Base-by-base conservation (phyloP, 2,329 filamentous ascomycete species). In the Neonectria punicea region DNA sequence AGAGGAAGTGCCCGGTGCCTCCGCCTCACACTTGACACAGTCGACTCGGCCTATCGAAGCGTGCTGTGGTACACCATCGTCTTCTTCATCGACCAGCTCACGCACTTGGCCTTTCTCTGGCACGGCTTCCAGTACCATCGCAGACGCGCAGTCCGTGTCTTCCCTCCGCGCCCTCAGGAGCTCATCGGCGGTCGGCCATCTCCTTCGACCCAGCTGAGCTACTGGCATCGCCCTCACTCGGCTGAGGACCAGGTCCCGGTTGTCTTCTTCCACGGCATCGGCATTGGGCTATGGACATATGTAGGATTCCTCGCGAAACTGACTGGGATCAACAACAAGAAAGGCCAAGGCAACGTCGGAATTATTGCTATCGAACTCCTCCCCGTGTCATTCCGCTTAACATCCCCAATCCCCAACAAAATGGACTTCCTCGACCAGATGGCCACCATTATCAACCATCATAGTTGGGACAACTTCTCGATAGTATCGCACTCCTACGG, bases 251-350 rank as follows among this genome's bases (percentile, higher is more conserved):
- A 83, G 56, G 78, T 86, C 0, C 91, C 90, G 0, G 77, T 93
- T 8, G 77, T 93, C 4, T 92, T 92, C 77, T 82, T 92, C 53
- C 91, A 93, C 70, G 91, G 91, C 16, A 91, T 92, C 53, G 90
- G 90, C 46, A 83, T 93, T 62, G 90, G 91, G 0, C 82, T 93
- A 2, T 86, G 86, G 73, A 85, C 89, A 0, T 91, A 92, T 70
- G 79, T 84, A 13, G 75, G 79, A 16, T 90, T 90, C 71, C 78
- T 93, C 2, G 74, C 83, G 85, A 54, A 58, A 4, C 76, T 92
- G 43, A 81, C 83, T 66, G 65, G 72, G 4, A 70, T 74, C n/a
- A 72, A 68, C n/a, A 72, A 68, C 1, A 68, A 65, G 5, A 67
- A 71, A 4, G 68, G 67, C 1, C 61, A 71, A 0, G 80, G 83